A percentile compares a stretch with the other conserved stretches of the same genome.
These are phyloP conservation scores for Leccinum pachyderme DNA, from an alignment of 1,284 basidiomycete genomes.

Conservation along the genomic window DNA sequence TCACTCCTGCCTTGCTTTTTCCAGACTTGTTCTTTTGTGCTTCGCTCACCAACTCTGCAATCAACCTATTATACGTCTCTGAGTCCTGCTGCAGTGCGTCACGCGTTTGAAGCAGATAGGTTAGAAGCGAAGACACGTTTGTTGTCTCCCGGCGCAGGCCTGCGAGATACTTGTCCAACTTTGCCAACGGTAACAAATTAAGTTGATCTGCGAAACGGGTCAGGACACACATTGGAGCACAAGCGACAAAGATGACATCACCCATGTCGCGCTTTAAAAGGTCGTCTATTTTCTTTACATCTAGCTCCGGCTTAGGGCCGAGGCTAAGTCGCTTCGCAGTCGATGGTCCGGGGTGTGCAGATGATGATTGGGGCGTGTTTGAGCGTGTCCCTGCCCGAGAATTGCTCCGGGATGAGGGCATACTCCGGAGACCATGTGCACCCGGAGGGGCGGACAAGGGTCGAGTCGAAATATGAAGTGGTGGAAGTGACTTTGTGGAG, in stretches of 20 bases:
- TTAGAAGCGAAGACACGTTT: slow-evolving; percentile 70
- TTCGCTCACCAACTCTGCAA: slow-evolving; percentile 79
- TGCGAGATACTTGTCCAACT: slow-evolving; percentile 62
- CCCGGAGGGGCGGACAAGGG: slow-evolving; percentile 76
- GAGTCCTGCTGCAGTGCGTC: slow-evolving; percentile 87
- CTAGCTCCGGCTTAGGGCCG: slow-evolving; percentile 70
- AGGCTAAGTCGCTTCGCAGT: slow-evolving; percentile 56
- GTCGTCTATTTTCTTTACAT: slow-evolving; percentile 60
- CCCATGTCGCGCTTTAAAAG: slow-evolving; percentile 70
- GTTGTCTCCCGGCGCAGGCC: slow-evolving; percentile 70
- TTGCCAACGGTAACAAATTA: slow-evolving; percentile 63
- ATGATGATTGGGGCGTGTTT: slow-evolving; percentile 56
- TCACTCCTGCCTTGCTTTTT: slow-evolving; percentile 46
- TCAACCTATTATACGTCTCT: slow-evolving; percentile 79
- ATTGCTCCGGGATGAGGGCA: slow-evolving; percentile 38
- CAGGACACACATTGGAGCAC: slow-evolving; percentile 2
- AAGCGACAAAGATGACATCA: slow-evolving; percentile 30
- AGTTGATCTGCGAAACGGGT: slow-evolving; percentile 55
- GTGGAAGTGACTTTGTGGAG: slow-evolving; percentile 69
- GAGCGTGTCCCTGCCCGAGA: slow-evolving; percentile 48
- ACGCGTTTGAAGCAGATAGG: slow-evolving; percentile 77
- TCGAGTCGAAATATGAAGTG: slow-evolving; percentile 79
- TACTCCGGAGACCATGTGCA: slow-evolving; percentile 41
- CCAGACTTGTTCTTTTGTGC: slow-evolving; percentile 76
- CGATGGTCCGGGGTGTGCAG: slow-evolving; percentile 35